Evolutionary conservation across 1,284 basidiomycete species (phyloP), one percentile per base, ranked within the genome.

Genomic region (Trichosporon sp.): DNA sequence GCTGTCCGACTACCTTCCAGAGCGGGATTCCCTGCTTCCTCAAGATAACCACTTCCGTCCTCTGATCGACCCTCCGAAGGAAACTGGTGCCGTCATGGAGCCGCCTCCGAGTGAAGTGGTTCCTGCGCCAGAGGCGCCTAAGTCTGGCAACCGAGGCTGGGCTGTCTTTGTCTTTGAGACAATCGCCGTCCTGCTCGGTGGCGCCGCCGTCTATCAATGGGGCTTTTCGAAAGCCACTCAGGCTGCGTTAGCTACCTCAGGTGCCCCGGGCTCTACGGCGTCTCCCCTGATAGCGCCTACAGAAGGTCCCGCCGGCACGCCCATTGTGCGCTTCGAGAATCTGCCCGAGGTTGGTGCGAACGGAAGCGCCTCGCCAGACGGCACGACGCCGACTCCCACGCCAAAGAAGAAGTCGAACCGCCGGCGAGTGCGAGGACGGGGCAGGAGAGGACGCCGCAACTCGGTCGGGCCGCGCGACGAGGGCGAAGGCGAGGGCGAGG

Each of bases 381-480:
- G 21, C 0, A 12, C 21, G 65, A 69, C 56, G 32, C 47, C 32
- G 6, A 70, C 71, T 3, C 68, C 67, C n/a, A 67, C 69, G 8
- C 70, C 70, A 29, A 80, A 78, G 71, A 81, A 79, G 72, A 77
- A 76, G 67, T 71, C 74, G 6, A 72, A 73, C 1, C 70, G 79
- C 4, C 70, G 79, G 12, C 65, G 76, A 21, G 76, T 77, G 1
- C 68, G 76, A n/a, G 76, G 76, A 5, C 68, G 71, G 70, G 79
- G 79, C 2, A 78, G 76, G 72, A 83, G 80, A 73, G 78, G 80
- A 73, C 72, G 75, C 27, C 66, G 71, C 21, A 75, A 76, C 64
- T 73, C 75, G 1, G 65, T 68, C 23, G 70, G 72, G 5, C 70
- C 75, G n/a, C 74, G 65, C 23, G 89, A 88, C 64, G 89, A 90